These are phyloP conservation scores for Fennellomyces sp. DNA, from an alignment of 371 early-diverging fungal species.

Conservation along the genomic window DNA sequence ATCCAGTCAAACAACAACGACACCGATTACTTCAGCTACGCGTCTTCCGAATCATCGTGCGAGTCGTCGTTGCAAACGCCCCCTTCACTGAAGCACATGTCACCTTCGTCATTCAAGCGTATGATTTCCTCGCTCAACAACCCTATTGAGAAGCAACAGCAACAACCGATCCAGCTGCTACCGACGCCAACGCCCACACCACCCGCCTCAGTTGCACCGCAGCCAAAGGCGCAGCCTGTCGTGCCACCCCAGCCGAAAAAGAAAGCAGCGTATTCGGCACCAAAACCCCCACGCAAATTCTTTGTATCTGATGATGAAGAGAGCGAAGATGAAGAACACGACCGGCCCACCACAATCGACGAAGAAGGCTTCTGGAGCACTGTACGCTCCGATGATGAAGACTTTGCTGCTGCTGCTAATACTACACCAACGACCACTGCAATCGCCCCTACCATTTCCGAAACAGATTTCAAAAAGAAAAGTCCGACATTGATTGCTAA, in stretches of 20 bases:
- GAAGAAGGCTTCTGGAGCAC: constrained; percentile 25
- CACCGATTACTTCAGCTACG: constrained; percentile 5
- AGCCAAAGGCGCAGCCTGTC: not conserved
- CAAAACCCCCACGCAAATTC: constrained; percentile 21
- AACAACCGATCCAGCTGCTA: not conserved
- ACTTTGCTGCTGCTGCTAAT: not conserved
- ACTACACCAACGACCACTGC: not conserved
- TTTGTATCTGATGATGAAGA: constrained; percentile 24
- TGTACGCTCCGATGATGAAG: constrained; percentile 6
- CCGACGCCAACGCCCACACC: not conserved
- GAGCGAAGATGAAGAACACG: constrained; percentile 3
- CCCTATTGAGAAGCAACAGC: constrained; percentile 4
- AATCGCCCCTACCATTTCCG: not conserved
- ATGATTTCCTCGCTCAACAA: constrained; percentile 29
- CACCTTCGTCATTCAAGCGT: constrained; percentile 38
- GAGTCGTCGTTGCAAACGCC: constrained; percentile 14
- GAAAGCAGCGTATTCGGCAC: not conserved
- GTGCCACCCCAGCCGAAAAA: constrained; percentile 2
- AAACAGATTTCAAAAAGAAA: constrained; percentile 8
- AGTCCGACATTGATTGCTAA: constrained; percentile 5
- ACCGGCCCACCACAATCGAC: not conserved
- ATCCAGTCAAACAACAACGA: constrained; percentile 1
- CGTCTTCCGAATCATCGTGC: not conserved
- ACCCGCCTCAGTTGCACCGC: constrained; percentile 5
- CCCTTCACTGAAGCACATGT: constrained; percentile 24